These are phyloP conservation scores for Solanum chmielewskii DNA, from an alignment of 257 asterid species.

Conservation along the genomic window DNA sequence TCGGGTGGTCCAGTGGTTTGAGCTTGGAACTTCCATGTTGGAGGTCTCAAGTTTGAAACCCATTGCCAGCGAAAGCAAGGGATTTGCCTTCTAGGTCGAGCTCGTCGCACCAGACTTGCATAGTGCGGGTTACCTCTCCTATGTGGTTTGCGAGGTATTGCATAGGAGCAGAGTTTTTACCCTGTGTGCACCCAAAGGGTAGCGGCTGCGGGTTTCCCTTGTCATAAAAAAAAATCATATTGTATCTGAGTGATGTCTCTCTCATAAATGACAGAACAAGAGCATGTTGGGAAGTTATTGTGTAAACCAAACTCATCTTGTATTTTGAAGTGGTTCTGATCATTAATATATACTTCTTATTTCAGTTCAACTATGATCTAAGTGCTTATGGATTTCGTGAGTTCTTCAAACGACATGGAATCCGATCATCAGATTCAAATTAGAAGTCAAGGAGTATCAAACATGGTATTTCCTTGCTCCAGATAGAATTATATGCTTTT, in stretches of 20 bases:
- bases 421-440: constrained; percentile 31
- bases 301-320: not conserved
- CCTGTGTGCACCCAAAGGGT: too few species aligned
- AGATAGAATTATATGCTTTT: not conserved
- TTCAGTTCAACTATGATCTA: constrained; percentile 61
- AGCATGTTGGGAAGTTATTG: not conserved
- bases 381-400: constrained; percentile 88
- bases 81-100: too few species aligned
- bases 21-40: too few species aligned
- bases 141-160: too few species aligned
- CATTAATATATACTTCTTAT: not conserved
- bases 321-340: not conserved
- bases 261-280: not conserved
- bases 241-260: not conserved
- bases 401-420: constrained; percentile 64
- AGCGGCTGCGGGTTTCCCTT: too few species aligned
- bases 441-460: not conserved
- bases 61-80: too few species aligned
- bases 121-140: too few species aligned
- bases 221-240: not conserved
- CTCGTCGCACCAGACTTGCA: too few species aligned
- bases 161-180: too few species aligned
- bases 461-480: not conserved
- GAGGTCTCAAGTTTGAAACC: too few species aligned
- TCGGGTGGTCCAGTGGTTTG: too few species aligned